Evolutionary conservation across 768 basidiomycete genomes (phyloP).

Genomic region (Clitopilus hobsonii): DNA sequence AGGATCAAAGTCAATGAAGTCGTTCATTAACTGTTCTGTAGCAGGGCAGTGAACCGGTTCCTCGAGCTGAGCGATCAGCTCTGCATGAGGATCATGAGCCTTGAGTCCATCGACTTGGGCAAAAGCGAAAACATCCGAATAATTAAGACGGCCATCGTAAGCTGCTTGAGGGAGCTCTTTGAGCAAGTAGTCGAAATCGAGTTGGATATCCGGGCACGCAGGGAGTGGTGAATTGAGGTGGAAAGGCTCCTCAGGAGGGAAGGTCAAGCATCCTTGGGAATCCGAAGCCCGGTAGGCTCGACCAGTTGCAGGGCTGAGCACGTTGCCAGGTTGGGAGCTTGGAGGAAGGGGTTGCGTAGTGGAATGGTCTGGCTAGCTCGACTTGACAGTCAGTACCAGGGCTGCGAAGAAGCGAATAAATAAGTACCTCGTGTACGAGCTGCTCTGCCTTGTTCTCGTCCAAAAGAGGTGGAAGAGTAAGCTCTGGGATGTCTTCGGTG

Average conservation of each 20-base stretch:
- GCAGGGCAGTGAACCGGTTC: background rate
- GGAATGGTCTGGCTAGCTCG: background rate
- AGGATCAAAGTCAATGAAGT: background rate
- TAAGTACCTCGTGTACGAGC: background rate
- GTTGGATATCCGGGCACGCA: background rate
- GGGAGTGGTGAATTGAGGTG: background rate
- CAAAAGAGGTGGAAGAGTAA: background rate
- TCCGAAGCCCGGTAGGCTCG: background rate
- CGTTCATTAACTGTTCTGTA: background rate
- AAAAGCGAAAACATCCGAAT: background rate
- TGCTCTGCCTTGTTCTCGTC: background rate
- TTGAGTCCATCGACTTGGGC: background rate
- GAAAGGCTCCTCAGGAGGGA: background rate
- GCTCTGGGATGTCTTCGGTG: background rate
- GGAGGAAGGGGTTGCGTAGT: background rate
- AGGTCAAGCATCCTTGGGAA: background rate
- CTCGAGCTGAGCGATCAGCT: background rate
- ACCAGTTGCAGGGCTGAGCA: background rate
- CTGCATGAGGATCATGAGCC: background rate
- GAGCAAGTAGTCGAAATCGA: background rate
- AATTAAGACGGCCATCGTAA: background rate
- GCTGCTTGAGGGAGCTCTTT: background rate
- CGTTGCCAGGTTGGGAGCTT: background rate
- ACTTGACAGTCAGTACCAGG: background rate
- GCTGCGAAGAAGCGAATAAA: background rate